Percentiles rank a stretch among this genome's conserved stretches.
Evolutionary conservation across 768 basidiomycete genomes (phyloP).

Genomic region (Leccinum subgranulosum): DNA sequence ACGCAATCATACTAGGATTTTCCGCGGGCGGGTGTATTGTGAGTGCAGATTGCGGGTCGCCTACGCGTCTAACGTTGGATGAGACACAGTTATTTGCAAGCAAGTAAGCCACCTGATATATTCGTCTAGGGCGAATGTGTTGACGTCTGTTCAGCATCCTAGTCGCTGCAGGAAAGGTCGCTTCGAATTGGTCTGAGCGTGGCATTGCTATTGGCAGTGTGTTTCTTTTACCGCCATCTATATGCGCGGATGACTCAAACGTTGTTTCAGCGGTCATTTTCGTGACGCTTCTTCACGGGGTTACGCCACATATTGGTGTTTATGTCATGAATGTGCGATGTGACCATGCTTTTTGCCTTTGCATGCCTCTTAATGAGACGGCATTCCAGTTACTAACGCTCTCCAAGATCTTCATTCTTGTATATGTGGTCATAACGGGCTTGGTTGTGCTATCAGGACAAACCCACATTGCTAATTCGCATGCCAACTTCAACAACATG

Average conservation of each 20-base stretch:
- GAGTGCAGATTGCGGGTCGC: constrained; percentile 12
- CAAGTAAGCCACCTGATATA: constrained; percentile 19
- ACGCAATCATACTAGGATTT: constrained; percentile 45
- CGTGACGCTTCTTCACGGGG: constrained; percentile 49
- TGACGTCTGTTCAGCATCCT: constrained; percentile 39
- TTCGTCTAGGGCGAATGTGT: background rate
- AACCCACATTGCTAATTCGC: constrained; percentile 54
- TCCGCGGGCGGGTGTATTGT: constrained; percentile 47
- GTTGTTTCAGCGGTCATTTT: constrained; percentile 43
- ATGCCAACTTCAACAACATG: constrained; percentile 53
- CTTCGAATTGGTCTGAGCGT: constrained; percentile 52
- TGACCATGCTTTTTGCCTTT: background rate
- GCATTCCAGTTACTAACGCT: constrained; percentile 38
- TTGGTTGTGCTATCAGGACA: constrained; percentile 60
- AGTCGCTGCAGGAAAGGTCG: constrained; percentile 40
- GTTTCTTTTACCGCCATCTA: background rate
- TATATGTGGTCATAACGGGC: constrained; percentile 56
- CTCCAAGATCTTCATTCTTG: constrained; percentile 52
- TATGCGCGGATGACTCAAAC: background rate
- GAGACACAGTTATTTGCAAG: constrained; percentile 29
- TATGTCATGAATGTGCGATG: constrained; percentile 51
- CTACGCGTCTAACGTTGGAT: background rate
- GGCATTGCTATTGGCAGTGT: constrained; percentile 58
- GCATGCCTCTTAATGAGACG: constrained; percentile 8
- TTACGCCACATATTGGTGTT: constrained; percentile 48